These are phyloP conservation scores for Hemileia vastatrix DNA, from an alignment of 1,284 basidiomycete genomes.

Conservation along the genomic window DNA sequence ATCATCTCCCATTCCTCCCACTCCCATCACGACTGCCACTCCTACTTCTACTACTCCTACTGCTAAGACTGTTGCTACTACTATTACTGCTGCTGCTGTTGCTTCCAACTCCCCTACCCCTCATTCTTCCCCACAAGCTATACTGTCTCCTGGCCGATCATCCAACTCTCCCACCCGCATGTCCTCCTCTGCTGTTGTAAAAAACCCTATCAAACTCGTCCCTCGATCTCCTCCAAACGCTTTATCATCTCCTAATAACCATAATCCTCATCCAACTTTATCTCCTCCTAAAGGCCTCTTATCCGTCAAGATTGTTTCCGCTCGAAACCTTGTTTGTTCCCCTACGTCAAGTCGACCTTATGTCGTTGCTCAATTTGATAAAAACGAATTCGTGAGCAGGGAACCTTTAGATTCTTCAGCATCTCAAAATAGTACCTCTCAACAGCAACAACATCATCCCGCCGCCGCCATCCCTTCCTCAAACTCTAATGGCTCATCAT, in stretches of 20 bases:
- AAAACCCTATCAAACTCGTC: no score
- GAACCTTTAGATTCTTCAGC: slow-evolving; percentile 52
- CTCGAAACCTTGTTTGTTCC: slow-evolving; percentile 56
- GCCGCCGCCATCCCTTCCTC: neutral
- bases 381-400: slow-evolving; percentile 93
- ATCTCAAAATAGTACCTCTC: neutral
- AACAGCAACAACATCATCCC: neutral
- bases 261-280: no score
- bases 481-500: neutral
- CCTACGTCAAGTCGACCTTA: slow-evolving; percentile 60
- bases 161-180: no score
- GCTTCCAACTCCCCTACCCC: no score
- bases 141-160: no score
- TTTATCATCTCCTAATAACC: no score
- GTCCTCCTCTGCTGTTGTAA: no score
- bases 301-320: slow-evolving; percentile 89
- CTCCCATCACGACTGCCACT: no score
- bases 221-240: no score
- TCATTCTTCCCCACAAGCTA: neutral
- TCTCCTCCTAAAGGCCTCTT: slow-evolving; percentile 65
- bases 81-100: no score
- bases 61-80: no score
- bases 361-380: slow-evolving; percentile 95
- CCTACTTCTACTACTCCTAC: neutral
- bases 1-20: no score